Evolutionary conservation across 345 rosid species (phyloP).

Genomic region (Dipteronia sinensis): DNA sequence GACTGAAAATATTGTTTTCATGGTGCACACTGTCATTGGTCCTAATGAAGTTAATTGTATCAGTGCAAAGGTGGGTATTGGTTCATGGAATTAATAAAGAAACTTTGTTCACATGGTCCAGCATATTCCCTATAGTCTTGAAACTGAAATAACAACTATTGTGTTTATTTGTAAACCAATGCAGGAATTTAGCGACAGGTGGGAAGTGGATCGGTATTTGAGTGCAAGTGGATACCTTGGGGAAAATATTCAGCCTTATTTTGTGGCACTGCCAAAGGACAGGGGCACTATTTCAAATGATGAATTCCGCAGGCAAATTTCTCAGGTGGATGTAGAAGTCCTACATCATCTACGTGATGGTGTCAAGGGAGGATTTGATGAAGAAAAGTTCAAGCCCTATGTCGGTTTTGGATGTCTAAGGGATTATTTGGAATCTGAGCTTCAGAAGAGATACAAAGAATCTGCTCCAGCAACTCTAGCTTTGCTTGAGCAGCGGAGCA

Average conservation of each 20-base stretch:
- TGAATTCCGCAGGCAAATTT: conserved; percentile 83
- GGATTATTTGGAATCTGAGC: conserved; percentile 85
- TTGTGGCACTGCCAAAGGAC: conserved; percentile 92
- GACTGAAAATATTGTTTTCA: conserved; percentile 8
- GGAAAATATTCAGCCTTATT: conserved; percentile 80
- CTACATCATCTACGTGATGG: conserved; percentile 74
- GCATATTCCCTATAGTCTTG: background rate
- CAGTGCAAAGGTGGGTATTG: background rate
- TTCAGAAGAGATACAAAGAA: conserved; percentile 92
- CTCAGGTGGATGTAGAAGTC: conserved; percentile 78
- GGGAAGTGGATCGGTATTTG: conserved; percentile 91
- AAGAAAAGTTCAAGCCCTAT: conserved; percentile 68
- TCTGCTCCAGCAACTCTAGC: conserved; percentile 97
- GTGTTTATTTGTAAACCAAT: conserved; percentile 23
- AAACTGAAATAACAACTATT: background rate
- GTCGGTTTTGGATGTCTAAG: conserved; percentile 85
- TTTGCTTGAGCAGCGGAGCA: conserved; percentile 88
- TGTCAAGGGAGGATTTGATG: conserved; percentile 89
- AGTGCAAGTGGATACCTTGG: conserved; percentile 97
- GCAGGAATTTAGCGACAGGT: conserved; percentile 81
- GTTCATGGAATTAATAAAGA: background rate
- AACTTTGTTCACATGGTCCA: background rate
- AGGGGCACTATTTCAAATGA: conserved; percentile 77
- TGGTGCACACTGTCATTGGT: background rate
- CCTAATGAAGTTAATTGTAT: background rate